Percentiles rank a stretch among this genome's conserved stretches.
phyloP scores from a whole-genome alignment of 2,329 filamentous ascomycete genomes.

The Elsinoe arachidis region DNA sequence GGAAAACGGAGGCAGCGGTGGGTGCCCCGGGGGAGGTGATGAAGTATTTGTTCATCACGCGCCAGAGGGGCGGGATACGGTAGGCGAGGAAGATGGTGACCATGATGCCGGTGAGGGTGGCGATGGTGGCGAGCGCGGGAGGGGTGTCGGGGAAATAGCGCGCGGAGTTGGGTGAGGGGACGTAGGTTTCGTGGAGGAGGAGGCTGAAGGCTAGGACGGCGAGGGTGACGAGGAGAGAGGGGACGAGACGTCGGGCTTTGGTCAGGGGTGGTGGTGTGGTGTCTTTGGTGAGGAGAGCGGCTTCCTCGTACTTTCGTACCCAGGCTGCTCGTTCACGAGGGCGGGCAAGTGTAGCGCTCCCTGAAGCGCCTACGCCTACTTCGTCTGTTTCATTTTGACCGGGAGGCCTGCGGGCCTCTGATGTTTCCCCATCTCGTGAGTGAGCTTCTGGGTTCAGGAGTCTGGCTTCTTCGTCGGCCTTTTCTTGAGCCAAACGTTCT shows the following conservation, averaged over 20 bases:
- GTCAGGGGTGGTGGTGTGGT: constrained; percentile 25
- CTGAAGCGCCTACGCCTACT: neutral
- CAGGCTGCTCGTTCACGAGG: constrained; percentile 26
- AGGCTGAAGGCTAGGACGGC: constrained; percentile 33
- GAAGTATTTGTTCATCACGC: constrained; percentile 59
- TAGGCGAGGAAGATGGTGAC: constrained; percentile 49
- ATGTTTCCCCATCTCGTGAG: too few relatives aligned
- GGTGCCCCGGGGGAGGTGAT: constrained; percentile 57
- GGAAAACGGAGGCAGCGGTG: constrained; percentile 52
- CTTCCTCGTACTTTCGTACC: constrained; percentile 31
- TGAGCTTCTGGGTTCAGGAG: constrained; percentile 11
- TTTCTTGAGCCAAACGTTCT: constrained; percentile 13
- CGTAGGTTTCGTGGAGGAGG: constrained; percentile 41
- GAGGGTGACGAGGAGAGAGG: constrained; percentile 34
- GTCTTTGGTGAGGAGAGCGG: constrained; percentile 27
- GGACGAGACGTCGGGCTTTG: constrained; percentile 35
- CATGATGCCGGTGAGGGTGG: constrained; percentile 53
- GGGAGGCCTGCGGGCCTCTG: neutral
- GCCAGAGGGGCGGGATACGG: constrained; percentile 58
- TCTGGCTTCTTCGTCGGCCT: constrained; percentile 17
- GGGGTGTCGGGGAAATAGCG: constrained; percentile 54
- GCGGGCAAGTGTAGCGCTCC: neutral
- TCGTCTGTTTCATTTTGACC: constrained; percentile 15
- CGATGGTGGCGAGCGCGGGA: constrained; percentile 56
- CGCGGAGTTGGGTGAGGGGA: constrained; percentile 39